Percentiles rank a stretch among this genome's conserved stretches.
Conservation (phyloP, 768 basidiomycete species). For the Guyanaporus albipodus region DNA sequence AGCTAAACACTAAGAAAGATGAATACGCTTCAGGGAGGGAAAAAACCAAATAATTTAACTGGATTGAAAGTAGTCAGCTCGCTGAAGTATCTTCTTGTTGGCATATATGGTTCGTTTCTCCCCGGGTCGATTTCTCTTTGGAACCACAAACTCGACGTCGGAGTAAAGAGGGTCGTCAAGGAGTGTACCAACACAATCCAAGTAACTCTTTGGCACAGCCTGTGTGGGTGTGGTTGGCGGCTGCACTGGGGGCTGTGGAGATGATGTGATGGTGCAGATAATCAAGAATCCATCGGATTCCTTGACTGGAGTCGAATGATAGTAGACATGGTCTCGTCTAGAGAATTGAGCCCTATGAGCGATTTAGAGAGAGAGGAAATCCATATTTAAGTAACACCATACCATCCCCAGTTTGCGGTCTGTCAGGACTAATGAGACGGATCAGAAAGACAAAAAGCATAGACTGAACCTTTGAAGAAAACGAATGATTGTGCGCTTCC, state of each 20-base stretch:
- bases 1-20: conserved; percentile 57
- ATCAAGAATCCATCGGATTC: conserved; percentile 69
- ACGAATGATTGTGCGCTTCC: conserved; percentile 80
- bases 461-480: conserved; percentile 58
- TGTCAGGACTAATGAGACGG: conserved; percentile 26
- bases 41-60: conserved; percentile 40
- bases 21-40: not conserved
- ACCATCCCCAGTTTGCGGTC: conserved; percentile 92
- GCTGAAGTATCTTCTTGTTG: conserved; percentile 57
- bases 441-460: not conserved
- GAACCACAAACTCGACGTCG: conserved; percentile 78
- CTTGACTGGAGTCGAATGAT: conserved; percentile 47
- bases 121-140: conserved; percentile 38
- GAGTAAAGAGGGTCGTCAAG: conserved; percentile 83
- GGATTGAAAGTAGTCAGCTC: conserved; percentile 76
- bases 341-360: conserved; percentile 70
- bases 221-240: conserved; percentile 44
- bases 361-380: not conserved
- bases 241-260: conserved; percentile 48
- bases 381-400: conserved; percentile 15
- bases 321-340: conserved; percentile 66
- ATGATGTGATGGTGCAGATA: conserved; percentile 72
- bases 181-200: conserved; percentile 69
- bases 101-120: conserved; percentile 57
- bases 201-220: conserved; percentile 59